These are phyloP conservation scores for Syzygium grande DNA, from an alignment of 345 rosid genomes.

Conservation along the genomic window DNA sequence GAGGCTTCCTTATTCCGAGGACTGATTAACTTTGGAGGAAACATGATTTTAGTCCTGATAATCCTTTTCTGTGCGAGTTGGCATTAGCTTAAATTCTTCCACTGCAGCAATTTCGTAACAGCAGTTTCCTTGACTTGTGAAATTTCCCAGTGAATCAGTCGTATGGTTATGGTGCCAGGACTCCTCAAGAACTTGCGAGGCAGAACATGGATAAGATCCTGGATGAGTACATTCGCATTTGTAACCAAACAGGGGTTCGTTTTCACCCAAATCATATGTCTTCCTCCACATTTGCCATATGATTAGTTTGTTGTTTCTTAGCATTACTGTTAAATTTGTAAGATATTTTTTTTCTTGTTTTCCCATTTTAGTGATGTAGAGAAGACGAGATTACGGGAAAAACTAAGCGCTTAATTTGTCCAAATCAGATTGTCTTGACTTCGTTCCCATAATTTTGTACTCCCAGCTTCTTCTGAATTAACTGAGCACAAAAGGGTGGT, in stretches of 20 bases:
- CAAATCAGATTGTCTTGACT: background rate
- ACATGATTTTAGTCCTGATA: background rate
- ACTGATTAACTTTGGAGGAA: background rate
- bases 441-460: background rate
- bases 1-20: background rate
- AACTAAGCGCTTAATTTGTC: background rate
- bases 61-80: background rate
- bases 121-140: constrained; percentile 42
- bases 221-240: constrained; percentile 40
- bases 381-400: background rate
- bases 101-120: constrained; percentile 18
- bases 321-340: background rate
- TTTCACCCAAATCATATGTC: background rate
- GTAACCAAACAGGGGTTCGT: constrained; percentile 44
- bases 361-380: background rate
- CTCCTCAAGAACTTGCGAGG: constrained; percentile 45
- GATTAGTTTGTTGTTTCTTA: background rate
- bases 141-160: constrained; percentile 41
- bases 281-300: background rate
- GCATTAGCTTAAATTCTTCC: constrained; percentile 27
- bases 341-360: background rate
- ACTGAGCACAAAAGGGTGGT: background rate
- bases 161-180: constrained; percentile 36
- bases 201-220: constrained; percentile 26
- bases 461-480: background rate